Evolutionary conservation across 2,329 filamentous ascomycete genomes (phyloP).

Genomic region (Neofusicoccum cordaticola): DNA sequence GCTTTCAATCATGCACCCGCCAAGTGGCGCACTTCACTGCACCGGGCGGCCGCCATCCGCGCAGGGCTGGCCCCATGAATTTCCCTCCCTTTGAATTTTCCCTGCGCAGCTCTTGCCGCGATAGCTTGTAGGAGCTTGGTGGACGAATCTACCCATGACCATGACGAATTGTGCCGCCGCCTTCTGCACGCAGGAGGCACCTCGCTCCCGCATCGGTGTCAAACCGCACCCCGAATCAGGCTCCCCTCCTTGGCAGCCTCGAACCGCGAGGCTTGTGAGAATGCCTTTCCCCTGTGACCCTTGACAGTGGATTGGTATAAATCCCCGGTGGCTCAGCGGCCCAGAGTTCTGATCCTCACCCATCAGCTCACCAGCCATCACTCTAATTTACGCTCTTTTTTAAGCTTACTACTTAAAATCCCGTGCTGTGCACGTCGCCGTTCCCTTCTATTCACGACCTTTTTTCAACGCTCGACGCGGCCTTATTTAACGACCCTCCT

Average conservation of each 20-base stretch:
- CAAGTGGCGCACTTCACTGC: not conserved
- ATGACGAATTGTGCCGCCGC: not conserved
- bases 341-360: not conserved
- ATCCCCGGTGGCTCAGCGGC: not conserved
- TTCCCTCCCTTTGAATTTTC: not conserved
- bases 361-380: not conserved
- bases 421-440: constrained; percentile 7
- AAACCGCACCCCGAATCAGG: constrained; percentile 1
- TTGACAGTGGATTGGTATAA: not conserved
- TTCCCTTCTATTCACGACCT: not conserved
- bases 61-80: not conserved
- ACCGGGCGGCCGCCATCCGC: not conserved
- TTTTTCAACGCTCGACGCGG: constrained; percentile 9
- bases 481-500: not conserved
- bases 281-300: not conserved
- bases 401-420: not conserved
- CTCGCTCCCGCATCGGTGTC: not conserved
- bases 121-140: constrained; percentile 6
- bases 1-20: not conserved
- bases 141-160: not conserved
- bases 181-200: not conserved
- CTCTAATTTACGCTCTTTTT: constrained; percentile 10
- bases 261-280: not conserved
- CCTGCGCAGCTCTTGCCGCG: not conserved
- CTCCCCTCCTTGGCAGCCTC: not conserved